These are phyloP conservation scores for Tetracentron sinense DNA, from an alignment of 164 flowering plant genomes.

Conservation along the genomic window DNA sequence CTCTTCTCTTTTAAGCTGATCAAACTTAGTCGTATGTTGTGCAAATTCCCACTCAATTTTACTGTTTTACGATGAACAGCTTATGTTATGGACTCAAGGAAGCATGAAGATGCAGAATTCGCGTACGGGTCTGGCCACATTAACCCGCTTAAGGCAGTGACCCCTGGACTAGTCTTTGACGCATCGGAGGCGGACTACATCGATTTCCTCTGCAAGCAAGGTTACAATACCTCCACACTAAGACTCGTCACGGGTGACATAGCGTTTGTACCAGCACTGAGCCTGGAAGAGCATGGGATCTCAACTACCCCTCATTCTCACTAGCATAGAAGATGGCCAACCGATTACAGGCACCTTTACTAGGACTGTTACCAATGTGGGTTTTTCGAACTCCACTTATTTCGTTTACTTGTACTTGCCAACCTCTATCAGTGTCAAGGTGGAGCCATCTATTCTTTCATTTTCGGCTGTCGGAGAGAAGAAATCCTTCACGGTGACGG, in stretches of 20 bases:
- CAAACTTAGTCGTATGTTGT: too few species aligned
- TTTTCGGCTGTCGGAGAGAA: slow-evolving; percentile 36
- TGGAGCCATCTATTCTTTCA: slow-evolving; percentile 31
- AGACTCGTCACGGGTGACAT: slow-evolving; percentile 30
- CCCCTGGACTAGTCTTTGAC: slow-evolving; percentile 53
- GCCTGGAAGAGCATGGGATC: slow-evolving; percentile 38
- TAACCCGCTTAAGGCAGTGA: slow-evolving; percentile 35
- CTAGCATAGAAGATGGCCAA: slow-evolving; percentile 40
- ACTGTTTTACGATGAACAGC: slow-evolving; percentile 17
- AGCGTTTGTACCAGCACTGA: slow-evolving; percentile 25
- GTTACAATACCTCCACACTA: slow-evolving; percentile 28
- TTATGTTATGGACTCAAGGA: slow-evolving; percentile 25
- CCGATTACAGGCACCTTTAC: slow-evolving; percentile 28
- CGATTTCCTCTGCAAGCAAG: slow-evolving; percentile 45
- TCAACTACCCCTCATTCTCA: slow-evolving; percentile 54
- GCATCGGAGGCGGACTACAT: slow-evolving; percentile 35
- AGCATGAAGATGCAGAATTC: slow-evolving; percentile 38
- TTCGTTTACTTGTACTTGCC: slow-evolving; percentile 15
- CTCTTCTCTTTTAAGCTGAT: not conserved
- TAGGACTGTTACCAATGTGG: slow-evolving; percentile 49
- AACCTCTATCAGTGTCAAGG: not conserved
- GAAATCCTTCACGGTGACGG: slow-evolving; percentile 30
- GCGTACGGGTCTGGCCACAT: slow-evolving; percentile 55
- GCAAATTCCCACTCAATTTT: not conserved
- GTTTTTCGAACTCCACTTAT: slow-evolving; percentile 43